Evolutionary conservation across 1,139 yeast genomes (phyloP).

Genomic region (Magnusiomyces clavatus): DNA sequence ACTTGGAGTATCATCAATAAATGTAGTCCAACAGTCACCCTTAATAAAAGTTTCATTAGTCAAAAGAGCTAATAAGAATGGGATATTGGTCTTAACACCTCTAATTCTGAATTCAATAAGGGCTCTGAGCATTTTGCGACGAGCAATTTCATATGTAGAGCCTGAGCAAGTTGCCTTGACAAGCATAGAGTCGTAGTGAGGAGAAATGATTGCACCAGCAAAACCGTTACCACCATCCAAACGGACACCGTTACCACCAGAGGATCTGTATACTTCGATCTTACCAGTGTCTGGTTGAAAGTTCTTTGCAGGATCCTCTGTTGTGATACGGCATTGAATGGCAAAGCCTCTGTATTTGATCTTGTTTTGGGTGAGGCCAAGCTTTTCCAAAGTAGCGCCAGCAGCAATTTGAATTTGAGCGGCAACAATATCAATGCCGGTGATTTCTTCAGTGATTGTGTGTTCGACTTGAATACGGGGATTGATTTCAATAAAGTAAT

Average conservation of each 20-base stretch:
- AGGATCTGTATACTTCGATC: constrained; percentile 94
- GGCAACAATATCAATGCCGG: constrained; percentile 96
- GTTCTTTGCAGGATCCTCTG: constrained; percentile 94
- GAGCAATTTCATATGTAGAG: constrained; percentile 90
- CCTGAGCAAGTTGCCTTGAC: constrained; percentile 97
- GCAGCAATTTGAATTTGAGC: constrained; percentile 99
- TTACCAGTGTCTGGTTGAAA: constrained; percentile 99
- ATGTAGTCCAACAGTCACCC: constrained; percentile 97
- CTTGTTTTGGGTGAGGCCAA: constrained; percentile 88
- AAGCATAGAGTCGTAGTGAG: constrained; percentile 97
- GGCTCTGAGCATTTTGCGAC: constrained; percentile 96
- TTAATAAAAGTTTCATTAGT: constrained; percentile 84
- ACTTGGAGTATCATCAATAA: constrained; percentile 95
- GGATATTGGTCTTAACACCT: constrained; percentile 98
- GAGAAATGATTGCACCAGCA: constrained; percentile 96
- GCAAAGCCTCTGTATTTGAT: constrained; percentile 97
- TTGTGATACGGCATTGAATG: constrained; percentile 97
- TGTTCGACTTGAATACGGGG: constrained; percentile 99
- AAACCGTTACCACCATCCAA: constrained; percentile 98
- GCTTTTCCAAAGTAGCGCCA: constrained; percentile 87
- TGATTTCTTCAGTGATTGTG: constrained; percentile 96
- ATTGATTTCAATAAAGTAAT: constrained; percentile 95
- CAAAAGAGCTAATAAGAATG: constrained; percentile 85
- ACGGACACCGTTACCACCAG: constrained; percentile 99
- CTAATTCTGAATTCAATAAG: constrained; percentile 95